Base-by-base conservation (phyloP, 2,329 filamentous ascomycete genomes). In the Diplodia intermedia region DNA sequence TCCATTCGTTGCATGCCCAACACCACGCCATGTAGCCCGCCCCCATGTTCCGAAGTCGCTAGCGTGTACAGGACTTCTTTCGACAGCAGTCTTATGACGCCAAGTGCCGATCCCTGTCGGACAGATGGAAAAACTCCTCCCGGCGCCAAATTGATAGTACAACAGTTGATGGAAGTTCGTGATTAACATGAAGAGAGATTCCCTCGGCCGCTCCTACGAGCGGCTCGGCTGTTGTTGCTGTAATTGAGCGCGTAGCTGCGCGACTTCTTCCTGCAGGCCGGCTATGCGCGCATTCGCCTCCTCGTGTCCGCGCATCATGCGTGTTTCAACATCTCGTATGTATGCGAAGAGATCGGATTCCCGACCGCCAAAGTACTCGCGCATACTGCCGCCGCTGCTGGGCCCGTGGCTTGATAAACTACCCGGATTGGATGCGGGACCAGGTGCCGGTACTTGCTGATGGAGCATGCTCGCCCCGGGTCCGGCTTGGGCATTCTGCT, bases 311-410 rank as follows among this genome's bases (percentile, higher is more conserved):
- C 79, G 73, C 20, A 77, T 75, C 75, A 84, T 81, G 20, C 80
- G 77, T 40, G 74, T 86, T 74, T 94, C 91, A 61, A 94, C 82
- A 20, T 84, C 85, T 68, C 92, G 88, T 40, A 94, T 86, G 73
- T 93, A 93, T 4, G 84, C 81, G 90, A 90, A 93, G 9, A 94
- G 81, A 52, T 88, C 89, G 33, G 76, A 69, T 9, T 71, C 69
- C 15, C 75, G 73, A 80, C 65, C 87, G 82, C 73, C 73, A 76
- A 92, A 90, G 69, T 92, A 83, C 72, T 92, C 92, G 70, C 86
- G 87, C 71, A 87, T 87, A 73, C 87, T 89, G 69, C 86, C 86
- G 18, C 82, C 84, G 60, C 85, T 87, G 61, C 84, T 86, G 53
- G 80, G 81, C 23, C 85, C 83, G 74, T 90, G 84, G 68, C 82